Evolutionary conservation across 768 basidiomycete species (phyloP), one percentile per base, ranked within the genome.

Genomic region (Boletus edulis): DNA sequence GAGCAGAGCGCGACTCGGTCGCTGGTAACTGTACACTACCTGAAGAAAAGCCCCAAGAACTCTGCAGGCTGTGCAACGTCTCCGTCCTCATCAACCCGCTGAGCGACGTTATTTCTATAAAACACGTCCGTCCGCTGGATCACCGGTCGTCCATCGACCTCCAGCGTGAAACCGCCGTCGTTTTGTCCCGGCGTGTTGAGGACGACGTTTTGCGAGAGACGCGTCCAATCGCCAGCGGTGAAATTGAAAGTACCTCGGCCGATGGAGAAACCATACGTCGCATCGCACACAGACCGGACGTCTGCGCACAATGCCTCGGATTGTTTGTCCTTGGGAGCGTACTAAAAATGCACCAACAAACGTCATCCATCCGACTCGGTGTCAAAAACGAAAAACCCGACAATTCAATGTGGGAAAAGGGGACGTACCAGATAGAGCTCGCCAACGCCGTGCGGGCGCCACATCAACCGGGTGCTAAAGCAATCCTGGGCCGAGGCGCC

Each of bases 381-480:
- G 20, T 29, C 41, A 12, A 50, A 41, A 18, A n/a, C n/a, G n/a
- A 20, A 27, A 18, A 15, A 3, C 27, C 27, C n/a, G 1, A n/a
- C 27, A 27, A 27, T 27, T 27, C 27, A 8, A 27, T 27, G n/a
- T n/a, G n/a, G n/a, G n/a, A n/a, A n/a, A n/a, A n/a, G n/a, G n/a
- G n/a, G 1, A 76, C 82, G 52, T 62, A 89, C 87, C 55, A 89
- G 74, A 62, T 91, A 92, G 27, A 91, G 72, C 63, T 94, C 93
- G 5, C 91, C 92, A 0, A 68, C 69, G 5, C 92, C 91, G 0
- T 71, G 72, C 13, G 68, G 63, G 38, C 88, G 76, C 87, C 88
- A 94, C 93, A 95, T 94, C 60, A 94, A 54, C 27, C 93, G 73
- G 7, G 91, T 93, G 64, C 88, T 91, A 65, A 91, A 95, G 62